These are phyloP conservation scores for Fusarium paranaense DNA, from an alignment of 2,329 filamentous ascomycete genomes.

Conservation along the genomic window DNA sequence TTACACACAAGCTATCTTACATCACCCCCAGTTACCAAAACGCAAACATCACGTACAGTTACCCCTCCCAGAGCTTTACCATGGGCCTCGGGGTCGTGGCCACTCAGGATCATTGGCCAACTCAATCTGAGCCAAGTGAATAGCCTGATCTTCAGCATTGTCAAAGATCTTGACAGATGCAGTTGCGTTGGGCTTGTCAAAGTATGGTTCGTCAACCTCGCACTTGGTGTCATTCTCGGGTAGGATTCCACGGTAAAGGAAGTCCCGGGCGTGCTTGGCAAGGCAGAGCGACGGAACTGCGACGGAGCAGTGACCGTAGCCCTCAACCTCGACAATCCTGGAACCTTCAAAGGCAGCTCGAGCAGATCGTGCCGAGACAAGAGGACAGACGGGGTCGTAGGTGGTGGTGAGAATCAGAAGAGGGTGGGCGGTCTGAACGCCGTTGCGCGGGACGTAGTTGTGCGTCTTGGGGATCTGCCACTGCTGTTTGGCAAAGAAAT, in stretches of 20 bases:
- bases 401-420: slow-evolving; percentile 48
- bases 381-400: slow-evolving; percentile 63
- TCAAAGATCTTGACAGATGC: not conserved
- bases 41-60: not conserved
- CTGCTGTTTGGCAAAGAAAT: slow-evolving; percentile 45
- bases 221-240: slow-evolving; percentile 51
- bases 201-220: slow-evolving; percentile 54
- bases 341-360: slow-evolving; percentile 51
- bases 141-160: slow-evolving; percentile 28
- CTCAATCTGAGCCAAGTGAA: slow-evolving; percentile 33
- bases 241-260: slow-evolving; percentile 52
- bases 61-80: not conserved
- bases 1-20: not conserved
- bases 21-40: not conserved
- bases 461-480: slow-evolving; percentile 48
- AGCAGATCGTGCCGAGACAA: slow-evolving; percentile 53
- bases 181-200: slow-evolving; percentile 34
- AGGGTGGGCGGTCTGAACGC: slow-evolving; percentile 50
- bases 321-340: slow-evolving; percentile 54
- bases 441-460: slow-evolving; percentile 35
- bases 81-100: slow-evolving; percentile 6
- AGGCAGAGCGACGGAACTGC: slow-evolving; percentile 53
- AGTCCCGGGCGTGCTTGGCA: slow-evolving; percentile 50
- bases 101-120: slow-evolving; percentile 27
- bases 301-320: slow-evolving; percentile 57